These are phyloP conservation scores for Hypoxylon lienhwacheense DNA, from an alignment of 495 filamentous ascomycete species.

Conservation along the genomic window DNA sequence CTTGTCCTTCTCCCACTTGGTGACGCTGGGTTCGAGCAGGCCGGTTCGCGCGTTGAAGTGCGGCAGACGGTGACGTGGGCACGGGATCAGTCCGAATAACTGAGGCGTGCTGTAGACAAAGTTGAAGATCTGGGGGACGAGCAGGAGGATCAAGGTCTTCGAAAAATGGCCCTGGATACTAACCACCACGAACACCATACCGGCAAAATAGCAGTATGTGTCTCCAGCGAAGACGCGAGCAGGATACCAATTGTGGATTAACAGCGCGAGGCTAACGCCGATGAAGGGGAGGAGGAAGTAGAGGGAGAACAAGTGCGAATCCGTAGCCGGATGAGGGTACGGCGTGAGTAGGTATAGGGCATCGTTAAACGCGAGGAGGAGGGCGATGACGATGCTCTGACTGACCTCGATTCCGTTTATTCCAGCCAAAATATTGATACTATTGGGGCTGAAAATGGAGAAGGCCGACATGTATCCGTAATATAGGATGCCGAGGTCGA, in stretches of 20 bases:
- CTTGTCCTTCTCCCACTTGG: conserved; percentile 66
- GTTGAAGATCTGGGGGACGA: conserved; percentile 95
- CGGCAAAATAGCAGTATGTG: conserved; percentile 99
- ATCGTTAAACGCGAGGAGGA: conserved; percentile 83
- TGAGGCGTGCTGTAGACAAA: conserved; percentile 92
- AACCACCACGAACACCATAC: conserved; percentile 98
- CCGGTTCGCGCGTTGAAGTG: conserved; percentile 83
- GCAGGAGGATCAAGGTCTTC: conserved; percentile 89
- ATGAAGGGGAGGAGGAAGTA: conserved; percentile 94
- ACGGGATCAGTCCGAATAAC: conserved; percentile 84
- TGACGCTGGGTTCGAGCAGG: conserved; percentile 79
- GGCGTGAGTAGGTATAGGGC: conserved; percentile 74
- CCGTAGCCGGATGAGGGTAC: conserved; percentile 88
- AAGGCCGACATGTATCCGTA: conserved; percentile 95
- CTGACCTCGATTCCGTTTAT: conserved; percentile 97
- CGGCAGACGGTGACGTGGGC: conserved; percentile 88
- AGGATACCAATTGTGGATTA: conserved; percentile 95
- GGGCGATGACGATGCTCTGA: conserved; percentile 88
- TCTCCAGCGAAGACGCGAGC: conserved; percentile 95
- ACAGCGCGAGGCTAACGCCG: conserved; percentile 83
- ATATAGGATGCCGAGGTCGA: conserved; percentile 88
- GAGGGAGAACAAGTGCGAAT: conserved; percentile 92
- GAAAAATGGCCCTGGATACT: conserved; percentile 96
- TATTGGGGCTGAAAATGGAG: conserved; percentile 95
- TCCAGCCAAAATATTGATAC: conserved; percentile 97